A percentile compares a stretch with the other conserved stretches of the same genome.
These are phyloP conservation scores for Monilinia polystroma DNA, from an alignment of 2,329 filamentous ascomycete species.

Conservation along the genomic window DNA sequence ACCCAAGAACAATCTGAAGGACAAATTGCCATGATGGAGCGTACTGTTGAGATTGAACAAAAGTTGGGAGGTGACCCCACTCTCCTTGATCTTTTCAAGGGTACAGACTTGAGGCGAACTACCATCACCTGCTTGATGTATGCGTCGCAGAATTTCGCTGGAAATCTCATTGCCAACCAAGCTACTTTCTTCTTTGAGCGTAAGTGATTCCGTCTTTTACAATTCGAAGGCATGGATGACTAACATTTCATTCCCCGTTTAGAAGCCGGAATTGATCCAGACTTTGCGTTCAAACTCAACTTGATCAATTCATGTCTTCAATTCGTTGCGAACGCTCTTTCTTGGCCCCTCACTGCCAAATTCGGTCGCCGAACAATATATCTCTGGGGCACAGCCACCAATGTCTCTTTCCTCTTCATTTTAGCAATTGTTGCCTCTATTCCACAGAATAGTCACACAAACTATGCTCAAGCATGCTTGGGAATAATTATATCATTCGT, in stretches of 20 bases:
- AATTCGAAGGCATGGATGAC: constrained; percentile 29
- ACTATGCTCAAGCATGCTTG: constrained; percentile 58
- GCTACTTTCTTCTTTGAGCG: constrained; percentile 58
- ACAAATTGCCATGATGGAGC: constrained; percentile 56
- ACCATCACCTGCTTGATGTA: constrained; percentile 59
- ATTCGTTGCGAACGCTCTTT: constrained; percentile 62
- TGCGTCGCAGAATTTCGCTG: constrained; percentile 58
- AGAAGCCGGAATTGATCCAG: constrained; percentile 59
- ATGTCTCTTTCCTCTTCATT: constrained; percentile 52
- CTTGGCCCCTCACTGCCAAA: constrained; percentile 65
- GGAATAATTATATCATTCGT: constrained; percentile 65
- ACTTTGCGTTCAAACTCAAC: constrained; percentile 59
- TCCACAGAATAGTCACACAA: constrained; percentile 43
- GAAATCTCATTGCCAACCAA: constrained; percentile 63
- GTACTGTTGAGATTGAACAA: constrained; percentile 57
- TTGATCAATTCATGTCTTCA: constrained; percentile 65
- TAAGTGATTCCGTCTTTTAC: constrained; percentile 28
- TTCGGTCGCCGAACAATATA: constrained; percentile 64
- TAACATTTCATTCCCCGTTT: constrained; percentile 37
- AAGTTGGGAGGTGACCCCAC: constrained; percentile 46
- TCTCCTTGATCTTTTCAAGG: constrained; percentile 53
- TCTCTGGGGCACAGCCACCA: constrained; percentile 57
- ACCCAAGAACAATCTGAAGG: constrained; percentile 48
- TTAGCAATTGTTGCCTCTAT: constrained; percentile 61
- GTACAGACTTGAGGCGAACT: constrained; percentile 55